These are phyloP conservation scores for Hyaloscypha hepaticicola DNA, from an alignment of 495 filamentous ascomycete species.

Conservation along the genomic window DNA sequence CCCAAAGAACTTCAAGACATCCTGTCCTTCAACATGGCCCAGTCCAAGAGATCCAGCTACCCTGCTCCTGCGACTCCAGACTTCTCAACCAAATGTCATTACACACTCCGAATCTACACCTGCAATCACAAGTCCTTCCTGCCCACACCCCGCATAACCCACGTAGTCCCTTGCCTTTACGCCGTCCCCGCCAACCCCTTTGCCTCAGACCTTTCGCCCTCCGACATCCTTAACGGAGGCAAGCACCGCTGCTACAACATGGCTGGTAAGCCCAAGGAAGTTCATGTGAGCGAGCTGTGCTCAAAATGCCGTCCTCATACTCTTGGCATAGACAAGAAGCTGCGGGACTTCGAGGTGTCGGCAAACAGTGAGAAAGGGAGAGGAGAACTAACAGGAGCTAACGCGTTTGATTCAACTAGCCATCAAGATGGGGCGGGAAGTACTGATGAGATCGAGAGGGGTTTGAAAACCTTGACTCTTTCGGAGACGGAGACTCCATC, in stretches of 20 bases:
- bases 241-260: slow-evolving; percentile 7
- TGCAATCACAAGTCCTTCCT: slow-evolving; percentile 7
- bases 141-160: neutral
- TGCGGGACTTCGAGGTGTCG: neutral
- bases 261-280: neutral
- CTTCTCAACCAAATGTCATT: slow-evolving; percentile 4
- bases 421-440: neutral
- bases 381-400: neutral
- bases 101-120: slow-evolving; percentile 1
- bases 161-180: neutral
- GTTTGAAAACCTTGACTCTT: neutral
- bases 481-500: neutral
- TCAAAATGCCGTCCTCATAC: neutral
- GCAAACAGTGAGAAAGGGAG: neutral
- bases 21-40: neutral
- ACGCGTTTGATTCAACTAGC: neutral
- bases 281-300: neutral
- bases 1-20: neutral
- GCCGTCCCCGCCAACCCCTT: neutral
- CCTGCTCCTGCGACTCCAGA: neutral
- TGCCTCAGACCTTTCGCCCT: neutral
- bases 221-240: neutral
- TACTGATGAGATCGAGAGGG: neutral
- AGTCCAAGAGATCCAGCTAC: neutral
- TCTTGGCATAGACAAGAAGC: neutral